Evolutionary conservation across 1,139 yeast species (phyloP).

Genomic region (Yamadazyma sp.): DNA sequence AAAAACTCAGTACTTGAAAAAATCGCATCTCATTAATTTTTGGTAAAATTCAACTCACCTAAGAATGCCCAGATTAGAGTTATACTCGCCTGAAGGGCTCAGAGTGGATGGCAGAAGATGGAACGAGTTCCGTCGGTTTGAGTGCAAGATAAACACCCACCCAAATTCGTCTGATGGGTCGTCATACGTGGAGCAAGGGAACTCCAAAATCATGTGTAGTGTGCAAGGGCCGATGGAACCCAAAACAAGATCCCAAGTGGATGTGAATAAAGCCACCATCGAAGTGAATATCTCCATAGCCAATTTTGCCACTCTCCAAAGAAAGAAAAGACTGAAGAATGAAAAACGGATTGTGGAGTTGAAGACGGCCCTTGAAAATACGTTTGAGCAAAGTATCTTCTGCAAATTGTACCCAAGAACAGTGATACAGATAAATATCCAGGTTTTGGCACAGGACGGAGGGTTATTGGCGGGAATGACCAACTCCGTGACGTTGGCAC

Average conservation of each 20-base stretch:
- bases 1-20: background rate
- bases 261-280: constrained; percentile 52
- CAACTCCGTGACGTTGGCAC: constrained; percentile 86
- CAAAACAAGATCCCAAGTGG: constrained; percentile 46
- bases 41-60: background rate
- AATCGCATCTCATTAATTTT: constrained; percentile 1
- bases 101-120: constrained; percentile 92
- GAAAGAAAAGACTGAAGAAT: constrained; percentile 63
- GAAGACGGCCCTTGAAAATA: constrained; percentile 69
- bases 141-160: constrained; percentile 82
- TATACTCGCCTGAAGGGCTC: constrained; percentile 92
- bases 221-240: constrained; percentile 94
- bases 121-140: constrained; percentile 85
- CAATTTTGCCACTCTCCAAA: constrained; percentile 76
- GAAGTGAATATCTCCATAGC: constrained; percentile 70
- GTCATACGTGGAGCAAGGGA: constrained; percentile 88
- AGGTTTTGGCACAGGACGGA: constrained; percentile 88
- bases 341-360: constrained; percentile 79
- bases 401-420: constrained; percentile 81
- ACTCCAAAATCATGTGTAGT: constrained; percentile 81
- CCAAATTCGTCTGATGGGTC: constrained; percentile 91
- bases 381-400: constrained; percentile 79
- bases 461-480: constrained; percentile 78
- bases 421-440: constrained; percentile 67
- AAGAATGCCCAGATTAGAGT: constrained; percentile 66